These are phyloP conservation scores for Geotrichum citri-aurantii DNA, from an alignment of 1,139 yeast genomes.

Conservation along the genomic window DNA sequence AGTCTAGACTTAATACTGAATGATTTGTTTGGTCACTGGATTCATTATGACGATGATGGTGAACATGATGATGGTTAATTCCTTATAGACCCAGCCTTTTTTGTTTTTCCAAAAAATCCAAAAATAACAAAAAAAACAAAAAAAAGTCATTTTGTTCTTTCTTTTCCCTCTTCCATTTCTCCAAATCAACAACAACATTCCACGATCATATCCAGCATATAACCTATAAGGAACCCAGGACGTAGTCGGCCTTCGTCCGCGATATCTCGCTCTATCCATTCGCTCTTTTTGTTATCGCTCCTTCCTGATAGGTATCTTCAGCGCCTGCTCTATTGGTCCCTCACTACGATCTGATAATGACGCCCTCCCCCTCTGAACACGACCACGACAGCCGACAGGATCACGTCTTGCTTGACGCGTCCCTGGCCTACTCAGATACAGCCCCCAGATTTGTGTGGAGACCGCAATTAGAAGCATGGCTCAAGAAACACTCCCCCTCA, in stretches of 20 bases:
- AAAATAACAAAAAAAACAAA: neutral
- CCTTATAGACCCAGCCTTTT: neutral
- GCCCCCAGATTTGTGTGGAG: conserved; percentile 38
- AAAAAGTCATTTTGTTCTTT: neutral
- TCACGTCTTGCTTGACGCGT: conserved; percentile 18
- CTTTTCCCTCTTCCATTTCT: neutral
- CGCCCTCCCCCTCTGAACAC: neutral
- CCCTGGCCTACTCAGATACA: conserved; percentile 38
- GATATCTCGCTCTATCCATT: neutral
- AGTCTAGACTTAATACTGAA: neutral
- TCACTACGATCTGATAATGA: neutral
- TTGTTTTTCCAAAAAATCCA: neutral
- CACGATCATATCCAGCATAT: neutral
- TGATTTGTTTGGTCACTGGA: no score
- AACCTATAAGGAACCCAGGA: neutral
- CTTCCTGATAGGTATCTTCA: neutral
- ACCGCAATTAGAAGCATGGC: conserved; percentile 38
- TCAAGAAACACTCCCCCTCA: conserved; percentile 24
- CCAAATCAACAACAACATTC: neutral
- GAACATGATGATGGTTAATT: neutral
- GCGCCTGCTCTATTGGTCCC: neutral
- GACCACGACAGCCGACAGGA: neutral
- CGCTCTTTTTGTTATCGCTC: neutral
- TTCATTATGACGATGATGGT: neutral
- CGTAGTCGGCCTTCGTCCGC: neutral